Base-by-base conservation (phyloP, 352 stramenopile genomes). In the Blastocystis sp. region DNA sequence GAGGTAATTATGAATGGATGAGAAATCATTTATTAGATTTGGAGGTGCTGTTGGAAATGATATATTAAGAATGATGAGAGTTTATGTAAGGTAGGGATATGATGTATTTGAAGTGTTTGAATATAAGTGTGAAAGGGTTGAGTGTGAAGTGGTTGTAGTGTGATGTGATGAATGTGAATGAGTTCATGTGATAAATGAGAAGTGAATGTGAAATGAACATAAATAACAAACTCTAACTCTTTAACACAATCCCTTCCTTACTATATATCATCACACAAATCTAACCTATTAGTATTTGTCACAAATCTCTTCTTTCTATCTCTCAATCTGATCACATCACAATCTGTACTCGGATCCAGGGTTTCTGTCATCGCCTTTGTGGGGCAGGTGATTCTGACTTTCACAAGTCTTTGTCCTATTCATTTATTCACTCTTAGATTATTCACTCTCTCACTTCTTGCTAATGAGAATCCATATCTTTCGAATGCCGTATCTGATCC, bases 21-120 rank as follows among this genome's bases (percentile, higher is more conserved):
- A 48, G 9, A 48, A 9, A 48, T 2, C n/a, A 48, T 48, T 48
- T 48, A 48, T 48, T 48, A 51, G 70, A 27, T 51, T 59, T 40
- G 70, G 70, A 27, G 70, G 70, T n/a, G 51, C 44, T 2, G 53
- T 81, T 15, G 70, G 70, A 30, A 27, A 60, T 11, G 70, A 81
- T 33, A 40, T 81, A 37, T 40, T 59, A 17, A 51, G 37, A 19
- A 53, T 81, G 51, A 40, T 81, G 7, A 7, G 40, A 11, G 44
- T 27, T 17, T 81, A 59, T n/a, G 53, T 81, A 0, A 15, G 54
- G 70, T 81, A 24, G 0, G 1, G n/a, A n/a, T n/a, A n/a, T n/a
- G n/a, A n/a, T n/a, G n/a, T n/a, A n/a, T n/a, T n/a, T n/a, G n/a
- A n/a, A 48, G 40, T 48, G 40, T 9, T 9, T 48, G 40, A 48